These are phyloP conservation scores for Parafenestella ontariensis DNA, from an alignment of 2,329 filamentous ascomycete species.

Conservation along the genomic window DNA sequence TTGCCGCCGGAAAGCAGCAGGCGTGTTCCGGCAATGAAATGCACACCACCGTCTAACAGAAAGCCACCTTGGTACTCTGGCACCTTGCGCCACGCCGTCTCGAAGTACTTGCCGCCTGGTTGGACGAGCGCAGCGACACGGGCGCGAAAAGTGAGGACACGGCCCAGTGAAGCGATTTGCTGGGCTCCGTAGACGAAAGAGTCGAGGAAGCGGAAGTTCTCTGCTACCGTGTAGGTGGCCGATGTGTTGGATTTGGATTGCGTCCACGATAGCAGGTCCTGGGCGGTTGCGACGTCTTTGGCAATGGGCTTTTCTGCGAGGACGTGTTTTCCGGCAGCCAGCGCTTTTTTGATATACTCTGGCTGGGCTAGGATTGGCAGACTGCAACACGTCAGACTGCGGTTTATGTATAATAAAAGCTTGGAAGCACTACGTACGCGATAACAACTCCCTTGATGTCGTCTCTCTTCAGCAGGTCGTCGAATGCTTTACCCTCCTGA, in stretches of 20 bases:
- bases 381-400: conserved; percentile 33
- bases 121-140: conserved; percentile 56
- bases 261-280: conserved; percentile 59
- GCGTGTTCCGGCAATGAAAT: conserved; percentile 70
- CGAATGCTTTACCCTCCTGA: conserved; percentile 55
- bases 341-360: conserved; percentile 63
- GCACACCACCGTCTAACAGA: conserved; percentile 77
- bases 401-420: neutral
- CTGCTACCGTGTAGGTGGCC: conserved; percentile 62
- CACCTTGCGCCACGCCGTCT: conserved; percentile 69
- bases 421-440: conserved; percentile 47
- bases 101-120: conserved; percentile 62
- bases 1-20: conserved; percentile 59
- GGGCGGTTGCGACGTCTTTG: conserved; percentile 62
- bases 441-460: conserved; percentile 66
- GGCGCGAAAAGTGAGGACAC: conserved; percentile 62
- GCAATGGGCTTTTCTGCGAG: conserved; percentile 74
- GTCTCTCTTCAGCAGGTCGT: conserved; percentile 60
- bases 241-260: conserved; percentile 46
- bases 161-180: conserved; percentile 61
- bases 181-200: conserved; percentile 61
- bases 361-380: conserved; percentile 70
- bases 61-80: conserved; percentile 79
- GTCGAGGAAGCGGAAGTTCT: conserved; percentile 74
- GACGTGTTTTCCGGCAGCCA: conserved; percentile 73